Evolutionary conservation across 768 basidiomycete genomes (phyloP), one percentile per base, ranked within the genome.

Genomic region (Rhizopogon sp.): DNA sequence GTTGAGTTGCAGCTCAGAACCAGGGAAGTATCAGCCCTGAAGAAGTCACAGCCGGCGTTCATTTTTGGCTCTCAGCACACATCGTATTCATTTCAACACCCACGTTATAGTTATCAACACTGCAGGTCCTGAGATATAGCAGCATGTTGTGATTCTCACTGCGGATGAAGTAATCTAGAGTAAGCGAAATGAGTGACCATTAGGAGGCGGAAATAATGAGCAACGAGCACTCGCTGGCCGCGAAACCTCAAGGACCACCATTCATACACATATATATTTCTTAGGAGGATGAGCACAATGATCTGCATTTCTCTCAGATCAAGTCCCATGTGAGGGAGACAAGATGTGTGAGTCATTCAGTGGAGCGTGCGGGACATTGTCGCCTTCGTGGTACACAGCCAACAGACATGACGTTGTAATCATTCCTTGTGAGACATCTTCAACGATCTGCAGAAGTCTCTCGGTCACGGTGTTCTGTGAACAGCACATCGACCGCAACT

Each of bases 1-100:
- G 41, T 78, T 56, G 8, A 75, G 74, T 61, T 75, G 75, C 16
- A 72, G 70, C 54, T 79, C 74, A 51, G 77, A 76, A 31, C 71
- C 76, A 1, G 61, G n/a, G 79, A 75, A 6, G 42, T 14, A 14
- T 60, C 39, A n/a, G 63, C 59, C 25, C 39, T 43, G 39, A 57
- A 55, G 42, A 49, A 41, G 46, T 13, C 29, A 50, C 35, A 52
- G 29, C 43, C 39, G 56, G 43, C 17, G 46, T 33, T 53, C 52
- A 39, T 44, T 52, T 43, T 53, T 35, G 45, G 45, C 9, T 22
- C 6, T 17, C 20, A 46, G 55, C 44, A 50, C 43, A 28, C 35
- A 37, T 25, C 39, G 14, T 44, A 25, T 14, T 40, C 46, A 13
- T 47, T 13, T 46, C 46, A 47, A 35, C n/a, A 35, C 46, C 33